phyloP scores from a whole-genome alignment of 1,284 basidiomycete genomes.

The Tilletiopsis washingtonensis region DNA sequence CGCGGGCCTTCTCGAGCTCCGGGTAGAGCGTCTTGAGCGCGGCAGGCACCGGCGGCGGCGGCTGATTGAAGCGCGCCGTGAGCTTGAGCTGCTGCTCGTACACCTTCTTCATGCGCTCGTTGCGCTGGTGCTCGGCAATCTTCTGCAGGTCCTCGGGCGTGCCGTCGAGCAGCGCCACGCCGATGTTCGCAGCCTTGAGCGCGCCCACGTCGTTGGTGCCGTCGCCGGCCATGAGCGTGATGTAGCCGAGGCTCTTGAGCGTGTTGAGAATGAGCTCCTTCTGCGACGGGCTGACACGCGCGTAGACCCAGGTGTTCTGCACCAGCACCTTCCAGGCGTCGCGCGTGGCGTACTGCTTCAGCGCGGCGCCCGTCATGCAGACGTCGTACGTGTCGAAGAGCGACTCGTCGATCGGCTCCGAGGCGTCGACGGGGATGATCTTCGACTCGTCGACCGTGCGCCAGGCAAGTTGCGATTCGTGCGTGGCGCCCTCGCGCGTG shows the following conservation, averaged over 20 bases:
- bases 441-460: constrained; percentile 32
- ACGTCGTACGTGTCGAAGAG: constrained; percentile 46
- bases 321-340: constrained; percentile 36
- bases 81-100: constrained; percentile 43
- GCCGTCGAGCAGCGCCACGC: constrained; percentile 44
- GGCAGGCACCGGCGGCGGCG: constrained; percentile 41
- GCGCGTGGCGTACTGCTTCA: constrained; percentile 33
- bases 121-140: constrained; percentile 44
- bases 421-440: constrained; percentile 30
- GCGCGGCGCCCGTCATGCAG: constrained; percentile 44
- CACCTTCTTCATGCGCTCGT: constrained; percentile 44
- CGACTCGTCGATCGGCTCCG: constrained; percentile 29
- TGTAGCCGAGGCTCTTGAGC: constrained; percentile 41
- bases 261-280: constrained; percentile 45
- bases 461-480: constrained; percentile 38
- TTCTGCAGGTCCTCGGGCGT: constrained; percentile 41
- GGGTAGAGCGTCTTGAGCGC: constrained; percentile 37
- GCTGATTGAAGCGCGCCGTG: constrained; percentile 30
- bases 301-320: constrained; percentile 45
- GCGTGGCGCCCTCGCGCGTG: constrained; percentile 25
- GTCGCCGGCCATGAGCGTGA: constrained; percentile 47
- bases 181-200: constrained; percentile 46
- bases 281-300: constrained; percentile 44
- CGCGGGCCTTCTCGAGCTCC: constrained; percentile 41
- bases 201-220: constrained; percentile 47